Percentiles rank a stretch among this genome's conserved stretches.
phyloP scores from a whole-genome alignment of 495 filamentous ascomycete species.

The Hyaloscypha bicolor region DNA sequence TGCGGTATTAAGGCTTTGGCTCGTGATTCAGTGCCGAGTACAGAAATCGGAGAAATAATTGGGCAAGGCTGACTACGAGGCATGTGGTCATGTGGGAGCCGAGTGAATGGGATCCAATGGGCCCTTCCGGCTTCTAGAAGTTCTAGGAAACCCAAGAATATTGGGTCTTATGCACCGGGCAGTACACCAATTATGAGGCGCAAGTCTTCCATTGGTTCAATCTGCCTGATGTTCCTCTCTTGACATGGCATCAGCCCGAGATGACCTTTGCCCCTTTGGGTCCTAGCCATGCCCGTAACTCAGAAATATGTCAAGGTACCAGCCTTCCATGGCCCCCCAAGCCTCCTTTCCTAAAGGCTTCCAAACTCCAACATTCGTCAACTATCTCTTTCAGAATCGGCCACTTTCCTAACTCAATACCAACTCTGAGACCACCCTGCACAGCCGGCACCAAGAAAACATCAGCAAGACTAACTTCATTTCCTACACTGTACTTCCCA shows the following conservation, averaged over 20 bases:
- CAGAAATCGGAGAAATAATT: background rate
- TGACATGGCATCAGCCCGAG: too few relatives aligned
- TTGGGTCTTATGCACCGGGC: background rate
- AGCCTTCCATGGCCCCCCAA: constrained; percentile 16
- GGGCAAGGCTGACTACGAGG: background rate
- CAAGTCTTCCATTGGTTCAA: background rate
- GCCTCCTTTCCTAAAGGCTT: constrained; percentile 19
- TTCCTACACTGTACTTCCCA: constrained; percentile 12
- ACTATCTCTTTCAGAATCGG: constrained; percentile 3
- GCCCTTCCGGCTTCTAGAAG: background rate
- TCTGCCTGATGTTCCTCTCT: too few relatives aligned
- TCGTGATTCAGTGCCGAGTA: background rate
- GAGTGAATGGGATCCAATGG: background rate
- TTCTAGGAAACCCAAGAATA: background rate
- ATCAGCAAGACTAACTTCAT: constrained; percentile 11
- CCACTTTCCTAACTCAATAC: constrained; percentile 10
- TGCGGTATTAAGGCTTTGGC: background rate
- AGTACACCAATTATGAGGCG: background rate
- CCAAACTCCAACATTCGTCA: constrained; percentile 17
- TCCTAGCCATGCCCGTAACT: too few relatives aligned
- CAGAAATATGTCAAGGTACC: constrained; percentile 5
- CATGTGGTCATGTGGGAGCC: background rate
- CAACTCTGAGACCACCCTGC: constrained; percentile 10
- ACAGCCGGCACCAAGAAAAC: constrained; percentile 12
- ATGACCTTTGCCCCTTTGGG: too few relatives aligned